Base-by-base conservation (phyloP, 2,329 filamentous ascomycete genomes). In the Massarina eburnea region DNA sequence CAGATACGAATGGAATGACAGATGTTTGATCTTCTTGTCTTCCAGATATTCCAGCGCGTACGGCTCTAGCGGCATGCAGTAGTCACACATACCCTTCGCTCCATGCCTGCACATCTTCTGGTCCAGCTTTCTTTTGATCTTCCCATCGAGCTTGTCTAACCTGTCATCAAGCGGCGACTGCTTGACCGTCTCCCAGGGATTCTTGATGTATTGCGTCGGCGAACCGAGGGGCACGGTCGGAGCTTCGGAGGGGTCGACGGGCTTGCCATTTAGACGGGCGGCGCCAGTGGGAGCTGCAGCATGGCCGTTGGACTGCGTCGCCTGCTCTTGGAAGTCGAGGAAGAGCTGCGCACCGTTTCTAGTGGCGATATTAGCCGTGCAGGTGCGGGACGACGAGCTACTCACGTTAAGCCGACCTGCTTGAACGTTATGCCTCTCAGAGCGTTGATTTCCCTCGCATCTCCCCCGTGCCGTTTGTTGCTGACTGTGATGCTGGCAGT, bases 21-120 rank as follows among this genome's bases (percentile, higher is more conserved):
- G 79, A 71, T 99, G 95, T 71, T 99, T 99, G 80, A 99, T 96
- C 79, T 96, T 96, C 78, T 92, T 95, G 60, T 99, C 92, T 22
- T 83, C 82, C 15, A 99, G 80, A 61, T 96, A 96, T 45, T 84
- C 84, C n/a, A 86, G 71, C 63, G 95, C 86, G 71, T 95, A 99
- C 1, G 94, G 94, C 64, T 99, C 94, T 40, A 97, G 75, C 0
- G 95, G 95, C 83, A 95, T 95, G 75, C 94, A 99, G 73, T 96
- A 95, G 73, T 99, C 94, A 72, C 94, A 99, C 94, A 99, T 99
- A 68, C 94, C 94, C 73, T 96, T 97, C 41, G 88, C 85, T 1
- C 92, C 92, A 69, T 99, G 94, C 51, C 89, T 86, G 75, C 94
- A 99, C 91, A 99, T 94, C 67, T 88, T 89, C 47, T 74, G 69